Percentiles rank a stretch among this genome's conserved stretches.
Evolutionary conservation across 1,139 yeast species (phyloP).

Genomic region (Zygotorulaspora mrakii): DNA sequence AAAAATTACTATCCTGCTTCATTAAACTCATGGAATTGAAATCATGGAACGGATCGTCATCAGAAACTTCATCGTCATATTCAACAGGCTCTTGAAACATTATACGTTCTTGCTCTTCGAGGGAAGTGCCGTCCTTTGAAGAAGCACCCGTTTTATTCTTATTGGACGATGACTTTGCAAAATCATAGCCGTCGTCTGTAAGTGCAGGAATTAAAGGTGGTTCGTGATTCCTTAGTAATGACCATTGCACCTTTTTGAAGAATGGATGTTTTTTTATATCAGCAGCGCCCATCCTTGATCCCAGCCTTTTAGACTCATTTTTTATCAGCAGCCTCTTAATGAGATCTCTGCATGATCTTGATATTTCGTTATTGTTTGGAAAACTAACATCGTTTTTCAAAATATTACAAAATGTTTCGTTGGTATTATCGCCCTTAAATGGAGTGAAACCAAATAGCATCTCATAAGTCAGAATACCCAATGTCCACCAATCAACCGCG

Average conservation of each 20-base stretch:
- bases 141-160: conserved; percentile 21
- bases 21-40: conserved; percentile 88
- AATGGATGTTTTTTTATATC: conserved; percentile 88
- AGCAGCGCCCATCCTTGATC: conserved; percentile 90
- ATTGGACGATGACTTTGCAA: conserved; percentile 34
- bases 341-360: conserved; percentile 72
- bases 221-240: conserved; percentile 79
- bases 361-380: conserved; percentile 50
- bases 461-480: conserved; percentile 86
- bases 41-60: conserved; percentile 75
- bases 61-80: conserved; percentile 34
- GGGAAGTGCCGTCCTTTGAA: conserved; percentile 11
- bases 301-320: conserved; percentile 83
- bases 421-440: conserved; percentile 84
- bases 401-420: conserved; percentile 83
- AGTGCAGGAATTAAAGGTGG: conserved; percentile 94
- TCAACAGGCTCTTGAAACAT: conserved; percentile 39
- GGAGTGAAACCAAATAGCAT: conserved; percentile 97
- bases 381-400: conserved; percentile 80
- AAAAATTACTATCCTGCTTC: conserved; percentile 56
- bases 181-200: conserved; percentile 53
- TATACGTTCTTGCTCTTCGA: conserved; percentile 40
- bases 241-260: conserved; percentile 93
- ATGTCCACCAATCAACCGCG: conserved; percentile 99
- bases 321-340: conserved; percentile 79